A percentile compares a stretch with the other conserved stretches of the same genome.
Conservation (phyloP, 2,329 filamentous ascomycete genomes). For the Colletotrichum echinochloae region DNA sequence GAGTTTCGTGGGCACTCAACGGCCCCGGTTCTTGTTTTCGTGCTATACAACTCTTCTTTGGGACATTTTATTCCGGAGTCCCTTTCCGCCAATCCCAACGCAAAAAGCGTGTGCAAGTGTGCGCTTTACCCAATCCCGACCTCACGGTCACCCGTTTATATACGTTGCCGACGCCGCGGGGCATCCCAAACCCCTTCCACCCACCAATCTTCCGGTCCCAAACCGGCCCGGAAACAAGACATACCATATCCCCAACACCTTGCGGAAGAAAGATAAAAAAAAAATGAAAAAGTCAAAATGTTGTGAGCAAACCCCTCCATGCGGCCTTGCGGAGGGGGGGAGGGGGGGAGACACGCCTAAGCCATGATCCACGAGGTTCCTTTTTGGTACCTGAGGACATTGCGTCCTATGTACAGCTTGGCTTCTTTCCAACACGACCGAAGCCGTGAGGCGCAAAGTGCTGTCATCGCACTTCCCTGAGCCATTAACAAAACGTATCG, state of each 20-base stretch:
- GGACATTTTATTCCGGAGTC: neutral
- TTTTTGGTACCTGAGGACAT: slow-evolving; percentile 18
- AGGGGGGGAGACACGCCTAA: slow-evolving; percentile 21
- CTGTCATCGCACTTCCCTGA: slow-evolving; percentile 37
- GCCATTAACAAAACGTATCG: slow-evolving; percentile 36
- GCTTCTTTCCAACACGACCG: slow-evolving; percentile 24
- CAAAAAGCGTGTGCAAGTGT: slow-evolving; percentile 1
- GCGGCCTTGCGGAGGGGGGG: slow-evolving; percentile 30
- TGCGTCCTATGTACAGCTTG: slow-evolving; percentile 37
- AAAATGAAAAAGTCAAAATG: neutral
- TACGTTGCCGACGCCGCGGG: slow-evolving; percentile 27
- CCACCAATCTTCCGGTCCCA: neutral
- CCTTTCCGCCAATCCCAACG: neutral
- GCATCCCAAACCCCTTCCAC: slow-evolving; percentile 10
- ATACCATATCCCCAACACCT: slow-evolving; percentile 35
- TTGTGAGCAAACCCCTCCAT: slow-evolving; percentile 19
- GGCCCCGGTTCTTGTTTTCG: no score
- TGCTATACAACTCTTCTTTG: neutral
- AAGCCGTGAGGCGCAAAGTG: slow-evolving; percentile 31
- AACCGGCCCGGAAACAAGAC: neutral
- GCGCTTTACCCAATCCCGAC: neutral
- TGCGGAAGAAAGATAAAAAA: slow-evolving; percentile 4
- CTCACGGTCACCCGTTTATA: slow-evolving; percentile 26
- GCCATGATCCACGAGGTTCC: slow-evolving; percentile 3
- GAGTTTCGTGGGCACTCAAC: no score